Base-by-base conservation (phyloP, 306 rosid genomes). In the Boehmeria nivea region DNA sequence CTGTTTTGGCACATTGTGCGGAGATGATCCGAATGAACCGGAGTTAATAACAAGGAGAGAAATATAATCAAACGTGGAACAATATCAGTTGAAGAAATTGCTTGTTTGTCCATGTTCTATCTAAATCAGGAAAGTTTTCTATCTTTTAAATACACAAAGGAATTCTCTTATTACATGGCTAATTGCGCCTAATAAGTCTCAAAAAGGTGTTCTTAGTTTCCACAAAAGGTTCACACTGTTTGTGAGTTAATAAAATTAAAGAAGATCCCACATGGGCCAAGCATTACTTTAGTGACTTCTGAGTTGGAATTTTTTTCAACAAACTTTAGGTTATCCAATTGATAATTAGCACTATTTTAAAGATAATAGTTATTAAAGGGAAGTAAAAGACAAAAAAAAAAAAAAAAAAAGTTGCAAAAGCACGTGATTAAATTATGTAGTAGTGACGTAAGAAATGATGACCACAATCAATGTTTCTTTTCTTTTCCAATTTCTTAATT, bases 1-100 rank as follows among this genome's bases (percentile, higher is more conserved):
- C 6, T 14, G 20, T 12, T 2, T 50, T 2, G 11, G 40, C 89
- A 82, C 21, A 19, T 68, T 2, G 45, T 73, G 28, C 1, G 16
- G 26, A 81, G 20, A 49, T 56, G 74, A 42, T 76, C 72, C 57
- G 66, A 55, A 48, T 60, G 59, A 14, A 51, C 70, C 64, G 59
- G 44, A 2, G 7, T 14, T 12, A 47, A 4, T 7, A 47, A 44
- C n/a, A 68, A 59, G 54, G 66, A 24, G 27, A 76, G 33, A 53
- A 64, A 38, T n/a, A 67, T 11, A 69, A 63, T 44, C 19, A 64
- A 21, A 67, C 60, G 37, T 49, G 69, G 16, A 59, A 56, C 11
- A 18, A 44, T n/a, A 39, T 36, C 12, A 25, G 52, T 57, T 24
- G 55, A 51, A n/a, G n/a, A n/a, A 59, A 64, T 23, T 34, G 5